Percentiles rank a stretch among this genome's conserved stretches.
phyloP scores from a whole-genome alignment of 140 eudicot genomes.

The Oenanthe javanica region DNA sequence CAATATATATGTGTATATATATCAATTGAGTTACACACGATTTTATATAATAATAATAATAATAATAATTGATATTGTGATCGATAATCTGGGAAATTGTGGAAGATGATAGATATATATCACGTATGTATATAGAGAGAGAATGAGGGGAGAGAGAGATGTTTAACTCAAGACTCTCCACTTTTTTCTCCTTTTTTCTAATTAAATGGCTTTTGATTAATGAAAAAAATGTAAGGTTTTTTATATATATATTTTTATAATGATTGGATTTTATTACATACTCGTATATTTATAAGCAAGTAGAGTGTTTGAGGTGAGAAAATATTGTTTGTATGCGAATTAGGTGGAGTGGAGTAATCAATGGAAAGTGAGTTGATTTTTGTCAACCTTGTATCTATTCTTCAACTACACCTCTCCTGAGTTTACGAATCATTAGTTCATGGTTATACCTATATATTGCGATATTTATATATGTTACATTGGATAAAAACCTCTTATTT shows the following conservation, averaged over 20 bases:
- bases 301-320: too few relatives aligned
- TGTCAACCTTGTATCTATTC: background rate
- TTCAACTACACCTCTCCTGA: background rate
- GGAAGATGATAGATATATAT: background rate
- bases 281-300: too few relatives aligned
- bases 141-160: background rate
- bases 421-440: too few relatives aligned
- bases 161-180: background rate
- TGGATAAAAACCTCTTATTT: too few relatives aligned
- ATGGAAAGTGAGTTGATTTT: background rate
- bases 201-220: background rate
- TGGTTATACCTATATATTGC: too few relatives aligned
- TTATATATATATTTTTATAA: too few relatives aligned
- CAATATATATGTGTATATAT: background rate
- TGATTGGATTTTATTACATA: too few relatives aligned
- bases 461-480: too few relatives aligned
- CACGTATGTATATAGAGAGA: background rate
- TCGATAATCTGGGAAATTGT: background rate
- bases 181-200: background rate
- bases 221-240: background rate
- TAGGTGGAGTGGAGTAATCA: slow-evolving; percentile 20
- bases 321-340: background rate
- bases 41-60: too few relatives aligned
- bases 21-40: background rate
- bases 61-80: too few relatives aligned